These are phyloP conservation scores for Lepiota venenata DNA, from an alignment of 768 basidiomycete genomes.

Conservation along the genomic window DNA sequence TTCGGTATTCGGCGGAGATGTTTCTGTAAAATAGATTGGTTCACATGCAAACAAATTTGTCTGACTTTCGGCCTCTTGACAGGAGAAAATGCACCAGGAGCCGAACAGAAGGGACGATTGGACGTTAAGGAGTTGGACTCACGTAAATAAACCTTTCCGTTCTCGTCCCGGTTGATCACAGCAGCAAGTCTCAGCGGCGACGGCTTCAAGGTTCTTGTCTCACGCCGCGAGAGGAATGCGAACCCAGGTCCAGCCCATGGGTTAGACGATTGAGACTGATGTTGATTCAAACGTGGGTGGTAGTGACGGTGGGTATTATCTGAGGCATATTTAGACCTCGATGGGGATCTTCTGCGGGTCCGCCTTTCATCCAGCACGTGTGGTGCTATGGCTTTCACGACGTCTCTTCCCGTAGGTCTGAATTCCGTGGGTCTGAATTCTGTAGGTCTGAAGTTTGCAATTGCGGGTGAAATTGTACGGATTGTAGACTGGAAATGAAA, in stretches of 20 bases:
- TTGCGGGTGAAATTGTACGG: slow-evolving; percentile 6
- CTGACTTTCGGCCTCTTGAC: not conserved
- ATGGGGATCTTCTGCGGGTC: not conserved
- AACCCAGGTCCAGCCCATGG: not conserved
- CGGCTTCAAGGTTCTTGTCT: not conserved
- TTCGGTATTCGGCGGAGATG: not conserved
- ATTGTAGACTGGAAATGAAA: not conserved
- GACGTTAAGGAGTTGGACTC: not conserved
- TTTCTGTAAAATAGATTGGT: not conserved
- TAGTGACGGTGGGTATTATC: not conserved
- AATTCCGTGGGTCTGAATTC: too few species aligned
- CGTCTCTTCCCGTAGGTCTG: slow-evolving; percentile 36
- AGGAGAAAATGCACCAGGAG: not conserved
- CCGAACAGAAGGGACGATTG: not conserved
- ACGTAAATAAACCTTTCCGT: not conserved
- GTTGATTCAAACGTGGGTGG: not conserved
- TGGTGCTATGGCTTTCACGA: slow-evolving; percentile 43
- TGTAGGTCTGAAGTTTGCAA: slow-evolving; percentile 31
- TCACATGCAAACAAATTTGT: not conserved
- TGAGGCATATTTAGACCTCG: not conserved
- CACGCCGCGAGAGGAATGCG: not conserved
- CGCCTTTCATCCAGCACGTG: slow-evolving; percentile 40
- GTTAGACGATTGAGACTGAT: not conserved
- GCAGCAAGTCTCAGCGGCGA: slow-evolving; percentile 7
- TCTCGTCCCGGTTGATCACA: slow-evolving; percentile 2